These are phyloP conservation scores for Lophiotrema nucula DNA, from an alignment of 495 filamentous ascomycete species.

Conservation along the genomic window DNA sequence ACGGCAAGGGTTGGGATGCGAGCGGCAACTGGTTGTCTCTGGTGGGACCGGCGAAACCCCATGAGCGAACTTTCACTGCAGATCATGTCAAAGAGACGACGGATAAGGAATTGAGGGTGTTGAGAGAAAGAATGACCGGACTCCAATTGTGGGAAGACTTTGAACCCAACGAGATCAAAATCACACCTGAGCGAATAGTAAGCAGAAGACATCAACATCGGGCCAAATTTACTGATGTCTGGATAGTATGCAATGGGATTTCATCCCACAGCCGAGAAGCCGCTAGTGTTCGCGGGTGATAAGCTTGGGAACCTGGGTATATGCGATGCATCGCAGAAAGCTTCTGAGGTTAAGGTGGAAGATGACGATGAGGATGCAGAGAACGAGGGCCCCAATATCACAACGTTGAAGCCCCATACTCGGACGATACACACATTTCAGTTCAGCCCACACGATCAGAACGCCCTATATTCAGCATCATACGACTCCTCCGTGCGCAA, in stretches of 20 bases:
- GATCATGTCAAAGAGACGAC: constrained; percentile 78
- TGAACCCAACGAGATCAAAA: constrained; percentile 83
- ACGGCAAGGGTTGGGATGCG: constrained; percentile 62
- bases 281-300: constrained; percentile 91
- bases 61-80: constrained; percentile 76
- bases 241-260: constrained; percentile 73
- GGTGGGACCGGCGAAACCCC: constrained; percentile 67
- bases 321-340: constrained; percentile 82
- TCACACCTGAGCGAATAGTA: constrained; percentile 79
- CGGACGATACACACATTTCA: constrained; percentile 84
- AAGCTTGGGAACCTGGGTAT: constrained; percentile 92
- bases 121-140: constrained; percentile 78
- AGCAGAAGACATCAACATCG: no score
- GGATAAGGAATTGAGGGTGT: constrained; percentile 69
- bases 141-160: constrained; percentile 79
- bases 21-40: constrained; percentile 54
- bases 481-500: constrained; percentile 93
- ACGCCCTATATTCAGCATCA: constrained; percentile 75
- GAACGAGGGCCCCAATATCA: constrained; percentile 72
- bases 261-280: constrained; percentile 80
- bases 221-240: constrained; percentile 5
- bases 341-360: constrained; percentile 44
- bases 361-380: constrained; percentile 63
- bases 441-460: constrained; percentile 67
- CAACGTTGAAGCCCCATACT: constrained; percentile 83